Conservation (phyloP, 768 basidiomycete species). For the Serendipita sp. region DNA sequence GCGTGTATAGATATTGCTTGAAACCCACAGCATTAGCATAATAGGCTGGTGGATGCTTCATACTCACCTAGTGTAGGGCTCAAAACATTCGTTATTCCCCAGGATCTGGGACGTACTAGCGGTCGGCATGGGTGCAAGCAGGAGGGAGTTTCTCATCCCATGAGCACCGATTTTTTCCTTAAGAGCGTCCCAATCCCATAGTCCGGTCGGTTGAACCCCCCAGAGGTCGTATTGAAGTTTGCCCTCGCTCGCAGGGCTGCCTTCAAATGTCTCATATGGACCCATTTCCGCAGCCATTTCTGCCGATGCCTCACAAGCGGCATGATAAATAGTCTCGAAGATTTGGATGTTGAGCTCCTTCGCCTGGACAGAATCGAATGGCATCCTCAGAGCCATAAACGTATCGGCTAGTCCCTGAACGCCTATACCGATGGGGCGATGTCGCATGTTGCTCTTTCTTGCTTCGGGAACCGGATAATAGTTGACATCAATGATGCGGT, state of each 20-base stretch:
- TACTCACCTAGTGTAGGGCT: conserved; percentile 82
- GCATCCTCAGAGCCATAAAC: conserved; percentile 93
- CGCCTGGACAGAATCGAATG: conserved; percentile 82
- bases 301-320: conserved; percentile 72
- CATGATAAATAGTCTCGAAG: conserved; percentile 98
- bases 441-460: conserved; percentile 83
- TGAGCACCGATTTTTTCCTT: conserved; percentile 70
- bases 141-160: conserved; percentile 79
- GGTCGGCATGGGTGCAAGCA: conserved; percentile 96
- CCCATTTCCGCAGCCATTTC: conserved; percentile 71
- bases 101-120: conserved; percentile 97
- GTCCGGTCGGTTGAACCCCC: conserved; percentile 72
- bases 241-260: conserved; percentile 79
- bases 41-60: background rate
- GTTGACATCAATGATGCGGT: conserved; percentile 86
- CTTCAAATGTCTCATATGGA: conserved; percentile 76
- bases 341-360: conserved; percentile 84
- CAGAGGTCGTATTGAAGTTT: conserved; percentile 90
- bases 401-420: conserved; percentile 96
- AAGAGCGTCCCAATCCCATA: conserved; percentile 88
- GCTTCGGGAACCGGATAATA: conserved; percentile 92
- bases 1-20: conserved; percentile 93
- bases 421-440: conserved; percentile 93
- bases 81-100: conserved; percentile 97
- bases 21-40: conserved; percentile 5